These are phyloP conservation scores for Catenaria anguillulae DNA, from an alignment of 371 early-diverging fungal species.

Conservation along the genomic window DNA sequence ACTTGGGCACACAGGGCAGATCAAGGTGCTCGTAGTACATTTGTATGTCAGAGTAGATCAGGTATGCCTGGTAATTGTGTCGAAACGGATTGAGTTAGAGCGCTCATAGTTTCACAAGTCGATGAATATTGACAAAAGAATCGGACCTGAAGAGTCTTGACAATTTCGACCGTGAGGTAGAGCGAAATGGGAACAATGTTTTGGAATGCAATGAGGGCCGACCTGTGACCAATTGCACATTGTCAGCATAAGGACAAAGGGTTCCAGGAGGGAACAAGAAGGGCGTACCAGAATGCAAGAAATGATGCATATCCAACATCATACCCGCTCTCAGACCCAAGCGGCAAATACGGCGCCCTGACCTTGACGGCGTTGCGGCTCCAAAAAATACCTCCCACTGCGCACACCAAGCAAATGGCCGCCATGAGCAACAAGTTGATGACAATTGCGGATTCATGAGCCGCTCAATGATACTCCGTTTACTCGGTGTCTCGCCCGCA, in stretches of 20 bases:
- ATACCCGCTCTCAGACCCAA: not conserved
- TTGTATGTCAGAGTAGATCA: conserved; percentile 65
- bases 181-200: conserved; percentile 88
- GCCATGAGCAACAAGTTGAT: conserved; percentile 21
- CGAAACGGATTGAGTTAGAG: conserved; percentile 6
- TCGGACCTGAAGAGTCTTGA: conserved; percentile 50
- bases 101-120: not conserved
- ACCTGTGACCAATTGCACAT: conserved; percentile 15
- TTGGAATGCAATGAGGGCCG: conserved; percentile 51
- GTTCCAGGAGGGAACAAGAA: not conserved
- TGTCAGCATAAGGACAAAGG: not conserved
- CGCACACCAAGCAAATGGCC: conserved; percentile 3
- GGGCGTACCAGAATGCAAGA: conserved; percentile 24
- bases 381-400: conserved; percentile 6
- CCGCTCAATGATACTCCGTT: conserved; percentile 82
- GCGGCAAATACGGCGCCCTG: conserved; percentile 1
- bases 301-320: conserved; percentile 11
- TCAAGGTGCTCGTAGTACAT: conserved; percentile 69
- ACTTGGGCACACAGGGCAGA: conserved; percentile 61
- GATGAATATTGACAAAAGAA: not conserved
- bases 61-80: conserved; percentile 40
- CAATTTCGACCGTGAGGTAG: conserved; percentile 88
- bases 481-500: conserved; percentile 77
- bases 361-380: not conserved
- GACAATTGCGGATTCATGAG: conserved; percentile 78